Evolutionary conservation across 2,329 filamentous ascomycete species (phyloP), one percentile per base, ranked within the genome.

Genomic region (Monosporascus sp.): DNA sequence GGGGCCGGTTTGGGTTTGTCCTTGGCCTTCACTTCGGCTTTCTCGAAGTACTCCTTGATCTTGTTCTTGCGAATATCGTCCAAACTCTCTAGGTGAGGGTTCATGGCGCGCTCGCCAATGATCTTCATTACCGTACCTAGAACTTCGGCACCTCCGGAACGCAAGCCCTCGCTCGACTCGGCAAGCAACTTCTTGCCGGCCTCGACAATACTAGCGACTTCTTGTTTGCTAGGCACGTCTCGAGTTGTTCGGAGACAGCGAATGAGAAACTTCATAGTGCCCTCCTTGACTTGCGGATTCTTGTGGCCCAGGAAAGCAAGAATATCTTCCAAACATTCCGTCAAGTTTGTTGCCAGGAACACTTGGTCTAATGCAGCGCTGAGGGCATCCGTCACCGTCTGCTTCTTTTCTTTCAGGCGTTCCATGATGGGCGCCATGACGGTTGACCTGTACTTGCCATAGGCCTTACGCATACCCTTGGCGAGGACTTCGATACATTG

Each of bases 111-210:
- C 70, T 99, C 95, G 43, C 94, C 93, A 75, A 97, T 89, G 52
- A 99, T 97, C 75, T 97, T 99, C 94, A 97, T 97, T 48, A 99
- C 72, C 0, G 92, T 96, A 58, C 95, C 94, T 3, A 99, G 76
- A 37, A 94, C 85, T 70, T 99, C 94, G 15, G 92, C 92, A 68
- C 92, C 94, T 31, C 90, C 91, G 48, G 93, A 87, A 71, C 94
- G 84, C 54, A 96, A 83, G 3, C 81, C 86, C 62, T 95, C 92
- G 60, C 86, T 92, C 0, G 90, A 93, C 68, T 99, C 94, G 0
- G 92, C 87, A 17, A 99, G 78, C 7, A 97, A 76, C 70, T 96
- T 97, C 65, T 93, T 97, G 27, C 85, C 86, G 1, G 85, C 82
- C 63, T 97, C 94, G n/a, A 91, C 89, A 51, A 97, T 90, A 7